Evolutionary conservation across 1,284 basidiomycete genomes (phyloP), one percentile per base, ranked within the genome.

Genomic region (Afroboletus lepidellus): DNA sequence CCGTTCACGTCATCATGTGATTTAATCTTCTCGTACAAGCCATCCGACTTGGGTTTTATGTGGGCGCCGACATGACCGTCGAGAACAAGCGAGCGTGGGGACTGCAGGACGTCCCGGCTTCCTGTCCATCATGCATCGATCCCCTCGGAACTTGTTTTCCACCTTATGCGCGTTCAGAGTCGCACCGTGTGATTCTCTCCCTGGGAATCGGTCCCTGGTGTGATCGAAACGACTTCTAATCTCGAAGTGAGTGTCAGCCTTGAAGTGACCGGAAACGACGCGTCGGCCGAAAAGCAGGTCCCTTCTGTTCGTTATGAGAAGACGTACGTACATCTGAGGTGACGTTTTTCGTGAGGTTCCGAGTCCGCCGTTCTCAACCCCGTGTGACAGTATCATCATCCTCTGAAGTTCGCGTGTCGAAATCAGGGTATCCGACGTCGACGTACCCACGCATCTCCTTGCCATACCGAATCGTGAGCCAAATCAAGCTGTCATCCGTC

Each of bases 401-500:
- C 3, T 27, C 25, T 23, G 12, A 27, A 24, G 9, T 15, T 21
- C 16, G 42, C 5, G 23, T 8, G 7, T 45, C 20, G 21, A 64
- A 66, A 38, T 64, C 44, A 9, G 69, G 62, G 38, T 69, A 80
- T 16, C 73, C 78, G 5, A 79, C 62, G 58, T 79, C 75, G n/a
- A 73, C 60, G 63, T 70, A 77, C 4, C 70, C 73, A 15, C 78
- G 67, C 74, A 81, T 74, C 32, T 64, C 60, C 24, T 71, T 71
- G 2, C 78, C 79, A 43, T 79, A 77, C 13, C 65, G 63, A 45
- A 80, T 73, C 24, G 75, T 76, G 12, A 72, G 47, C 60, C 69
- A 66, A 15, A 78, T 56, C n/a, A 76, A 27, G 29, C 78, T 79
- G 44, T 43, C 51, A 9, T 52, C 47, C 46, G 27, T 54, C 48